Base-by-base conservation (phyloP, 2,329 filamentous ascomycete genomes). In the Colletotrichum sublineola region DNA sequence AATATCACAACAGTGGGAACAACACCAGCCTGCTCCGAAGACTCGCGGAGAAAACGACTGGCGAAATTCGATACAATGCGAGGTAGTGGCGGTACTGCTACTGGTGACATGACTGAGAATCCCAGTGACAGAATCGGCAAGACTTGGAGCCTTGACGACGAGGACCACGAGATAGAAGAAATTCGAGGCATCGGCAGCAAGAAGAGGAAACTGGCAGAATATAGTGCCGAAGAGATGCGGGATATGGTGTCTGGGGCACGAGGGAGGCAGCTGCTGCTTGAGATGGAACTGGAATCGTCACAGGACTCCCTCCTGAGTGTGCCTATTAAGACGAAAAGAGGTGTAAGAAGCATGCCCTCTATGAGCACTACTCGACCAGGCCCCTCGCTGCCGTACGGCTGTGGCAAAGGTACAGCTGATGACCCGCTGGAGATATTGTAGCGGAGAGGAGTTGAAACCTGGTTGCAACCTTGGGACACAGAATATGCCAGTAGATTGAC, bases 241-340 rank as follows among this genome's bases (percentile, higher is more conserved):
- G 3, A 29, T 15, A 24, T 14, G 6, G 1, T n/a, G 5, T 33
- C 61, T 5, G 33, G 36, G 15, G 1, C 33, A 24, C 36, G 15
- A 52, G 61, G 44, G n/a, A 40, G 61, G 18, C 46, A 14, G 14
- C 20, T 52, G n/a, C 5, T 53, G 38, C 61, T 52, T 18, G 46
- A 63, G 3, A 52, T 63, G 36, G 61, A 42, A n/a, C 15, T 52
- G 15, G 46, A 42, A 7, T 63, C 36, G 14, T 63, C 61, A 7
- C 61, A 63, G 46, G 46, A 63, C 31, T 53, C n/a, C 2, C 14
- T 42, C 5, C 9, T 9, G 15, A 24, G n/a, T 24, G n/a, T 46
- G 40, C 29, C 57, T 5, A 4, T 40, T 33, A 42, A 33, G 15
- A 33, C 5, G n/a, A 53, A 31, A n/a, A 24, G 46, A 29, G 15